phyloP scores from a whole-genome alignment of 2,329 filamentous ascomycete species.

The Pseudogymnoascus sp. region DNA sequence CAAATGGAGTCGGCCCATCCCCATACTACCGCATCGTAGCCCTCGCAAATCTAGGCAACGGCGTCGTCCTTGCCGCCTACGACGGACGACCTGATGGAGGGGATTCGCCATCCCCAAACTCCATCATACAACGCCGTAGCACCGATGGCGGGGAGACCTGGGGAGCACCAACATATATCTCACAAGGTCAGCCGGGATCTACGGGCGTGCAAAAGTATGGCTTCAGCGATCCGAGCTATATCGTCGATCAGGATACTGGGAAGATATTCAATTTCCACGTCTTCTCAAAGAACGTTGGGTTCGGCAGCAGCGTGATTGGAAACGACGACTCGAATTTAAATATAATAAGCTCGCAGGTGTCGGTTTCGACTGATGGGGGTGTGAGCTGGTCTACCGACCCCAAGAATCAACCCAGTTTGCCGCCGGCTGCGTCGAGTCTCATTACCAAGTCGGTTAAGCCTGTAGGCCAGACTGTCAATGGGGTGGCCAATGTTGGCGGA shows the following conservation, averaged over 20 bases:
- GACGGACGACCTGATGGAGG: not conserved
- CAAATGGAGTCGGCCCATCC: not conserved
- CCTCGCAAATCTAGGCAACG: not conserved
- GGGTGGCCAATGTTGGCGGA: not conserved
- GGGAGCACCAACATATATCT: not conserved
- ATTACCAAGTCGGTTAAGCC: not conserved
- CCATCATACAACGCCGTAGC: slow-evolving; percentile 1
- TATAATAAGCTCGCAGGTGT: not conserved
- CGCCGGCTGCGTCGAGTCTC: not conserved
- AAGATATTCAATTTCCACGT: slow-evolving; percentile 2
- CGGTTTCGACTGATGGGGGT: not conserved
- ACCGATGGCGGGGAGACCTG: not conserved
- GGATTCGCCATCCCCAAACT: not conserved
- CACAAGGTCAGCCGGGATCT: not conserved
- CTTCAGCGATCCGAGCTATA: not conserved
- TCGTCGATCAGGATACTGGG: not conserved
- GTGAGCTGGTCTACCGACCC: slow-evolving; percentile 1
- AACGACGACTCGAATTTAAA: not conserved
- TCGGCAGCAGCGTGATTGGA: not conserved
- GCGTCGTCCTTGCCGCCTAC: not conserved
- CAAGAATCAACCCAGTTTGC: not conserved
- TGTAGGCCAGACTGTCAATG: not conserved
- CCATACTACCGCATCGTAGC: slow-evolving; percentile 6
- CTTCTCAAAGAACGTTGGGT: not conserved
- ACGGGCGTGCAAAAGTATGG: not conserved